These are phyloP conservation scores for Climacium dendroides DNA, from an alignment of 225 moss, liverwort and hornwort genomes.

Conservation along the genomic window DNA sequence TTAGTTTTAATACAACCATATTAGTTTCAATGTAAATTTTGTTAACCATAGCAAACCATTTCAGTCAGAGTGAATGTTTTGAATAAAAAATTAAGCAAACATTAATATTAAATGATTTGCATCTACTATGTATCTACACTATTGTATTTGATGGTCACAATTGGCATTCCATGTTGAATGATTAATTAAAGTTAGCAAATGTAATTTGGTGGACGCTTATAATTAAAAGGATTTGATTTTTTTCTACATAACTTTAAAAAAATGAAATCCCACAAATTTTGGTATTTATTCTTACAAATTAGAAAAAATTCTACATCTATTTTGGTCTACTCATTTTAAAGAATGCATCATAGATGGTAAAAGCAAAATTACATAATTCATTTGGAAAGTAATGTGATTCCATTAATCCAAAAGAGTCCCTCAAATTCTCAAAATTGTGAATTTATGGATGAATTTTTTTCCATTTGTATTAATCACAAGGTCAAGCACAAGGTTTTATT, in stretches of 20 bases:
- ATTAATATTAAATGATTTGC: neutral
- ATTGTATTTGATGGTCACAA: fast-evolving
- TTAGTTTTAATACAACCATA: too few species aligned
- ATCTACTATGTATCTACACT: neutral
- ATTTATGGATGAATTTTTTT: neutral
- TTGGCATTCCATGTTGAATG: neutral
- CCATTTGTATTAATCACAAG: neutral
- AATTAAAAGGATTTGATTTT: neutral
- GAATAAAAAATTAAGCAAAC: neutral
- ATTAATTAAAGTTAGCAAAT: neutral
- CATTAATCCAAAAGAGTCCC: neutral
- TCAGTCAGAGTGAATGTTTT: neutral
- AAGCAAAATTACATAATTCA: neutral
- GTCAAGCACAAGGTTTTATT: neutral
- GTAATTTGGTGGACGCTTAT: neutral
- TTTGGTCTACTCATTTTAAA: neutral
- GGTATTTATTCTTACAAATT: neutral
- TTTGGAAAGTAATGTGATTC: neutral
- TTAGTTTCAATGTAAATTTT: too few species aligned
- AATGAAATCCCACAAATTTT: neutral
- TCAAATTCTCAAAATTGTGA: neutral
- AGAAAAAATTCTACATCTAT: neutral
- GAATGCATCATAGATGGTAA: neutral
- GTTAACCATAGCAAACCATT: neutral
- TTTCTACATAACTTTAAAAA: neutral